Conservation (phyloP, 1,284 basidiomycete species). For the Ceraceosorus guamensis region DNA sequence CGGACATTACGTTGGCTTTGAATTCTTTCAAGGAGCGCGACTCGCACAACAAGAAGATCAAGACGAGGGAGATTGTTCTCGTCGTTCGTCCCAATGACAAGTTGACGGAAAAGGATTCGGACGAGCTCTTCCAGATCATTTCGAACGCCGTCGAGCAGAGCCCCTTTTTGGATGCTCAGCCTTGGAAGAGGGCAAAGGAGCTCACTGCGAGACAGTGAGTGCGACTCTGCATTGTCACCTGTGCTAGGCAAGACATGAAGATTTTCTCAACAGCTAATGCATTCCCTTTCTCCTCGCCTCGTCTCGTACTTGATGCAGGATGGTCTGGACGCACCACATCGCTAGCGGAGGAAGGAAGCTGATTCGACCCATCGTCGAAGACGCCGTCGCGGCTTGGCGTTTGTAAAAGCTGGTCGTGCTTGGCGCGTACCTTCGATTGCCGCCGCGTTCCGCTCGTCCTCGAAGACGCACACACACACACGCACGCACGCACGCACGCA, state of each 20-base stretch:
- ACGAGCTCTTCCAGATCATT: constrained; percentile 25
- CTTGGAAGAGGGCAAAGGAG: constrained; percentile 6
- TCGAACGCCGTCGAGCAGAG: constrained; percentile 11
- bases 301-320: constrained; percentile 7
- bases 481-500: too few relatives aligned
- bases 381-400: constrained; percentile 25
- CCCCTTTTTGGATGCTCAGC: constrained; percentile 14
- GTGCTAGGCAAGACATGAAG: not conserved
- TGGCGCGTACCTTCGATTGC: too few relatives aligned
- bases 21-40: not conserved
- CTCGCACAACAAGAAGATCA: constrained; percentile 9
- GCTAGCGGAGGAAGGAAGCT: constrained; percentile 28
- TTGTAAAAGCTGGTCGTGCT: not conserved
- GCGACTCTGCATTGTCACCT: not conserved
- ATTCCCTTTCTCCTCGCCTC: not conserved
- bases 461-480: too few relatives aligned
- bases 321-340: constrained; percentile 26
- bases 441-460: too few relatives aligned
- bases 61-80: constrained; percentile 28
- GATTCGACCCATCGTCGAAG: constrained; percentile 35
- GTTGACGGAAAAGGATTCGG: constrained; percentile 20
- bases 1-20: not conserved
- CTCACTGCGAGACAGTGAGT: constrained; percentile 9
- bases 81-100: constrained; percentile 24
- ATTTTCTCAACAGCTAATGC: not conserved